Evolutionary conservation across 371 early-diverging fungal species (phyloP).

Genomic region (Circinella minor): DNA sequence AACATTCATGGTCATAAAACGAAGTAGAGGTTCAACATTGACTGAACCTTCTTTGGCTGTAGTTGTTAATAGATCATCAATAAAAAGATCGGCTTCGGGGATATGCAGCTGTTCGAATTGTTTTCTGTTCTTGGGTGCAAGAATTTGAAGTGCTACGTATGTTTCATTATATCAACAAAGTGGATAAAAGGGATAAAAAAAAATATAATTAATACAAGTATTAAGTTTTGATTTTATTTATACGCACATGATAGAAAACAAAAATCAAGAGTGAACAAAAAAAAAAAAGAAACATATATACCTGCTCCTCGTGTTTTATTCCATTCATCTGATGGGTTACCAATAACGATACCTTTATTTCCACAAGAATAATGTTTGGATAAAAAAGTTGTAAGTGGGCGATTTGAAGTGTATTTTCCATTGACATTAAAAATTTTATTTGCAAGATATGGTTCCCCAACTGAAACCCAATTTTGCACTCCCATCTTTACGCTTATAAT

Average conservation of each 20-base stretch:
- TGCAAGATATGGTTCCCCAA: constrained; percentile 23
- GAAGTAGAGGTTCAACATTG: constrained; percentile 1
- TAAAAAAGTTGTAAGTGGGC: constrained; percentile 1
- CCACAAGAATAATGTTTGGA: constrained; percentile 2
- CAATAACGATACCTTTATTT: constrained; percentile 10
- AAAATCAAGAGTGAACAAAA: no score
- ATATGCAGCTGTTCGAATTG: neutral
- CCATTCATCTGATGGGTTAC: constrained; percentile 10
- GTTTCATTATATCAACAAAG: no score
- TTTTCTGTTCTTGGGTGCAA: constrained; percentile 8
- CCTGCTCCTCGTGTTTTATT: constrained; percentile 17
- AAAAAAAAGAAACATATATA: neutral
- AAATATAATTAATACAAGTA: neutral
- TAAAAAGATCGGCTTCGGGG: constrained; percentile 4
- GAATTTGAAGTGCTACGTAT: neutral
- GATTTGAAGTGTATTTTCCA: constrained; percentile 15
- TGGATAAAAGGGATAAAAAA: constrained; percentile 7
- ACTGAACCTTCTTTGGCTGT: constrained; percentile 9
- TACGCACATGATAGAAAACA: no score
- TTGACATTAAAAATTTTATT: constrained; percentile 21
- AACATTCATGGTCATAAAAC: constrained; percentile 13
- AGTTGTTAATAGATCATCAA: constrained; percentile 1
- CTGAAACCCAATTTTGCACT: constrained; percentile 17
- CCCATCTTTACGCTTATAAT: constrained; percentile 23
- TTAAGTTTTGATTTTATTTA: no score